Base-by-base conservation (phyloP, 163 green algal genomes). In the Scenedesmus sp. region DNA sequence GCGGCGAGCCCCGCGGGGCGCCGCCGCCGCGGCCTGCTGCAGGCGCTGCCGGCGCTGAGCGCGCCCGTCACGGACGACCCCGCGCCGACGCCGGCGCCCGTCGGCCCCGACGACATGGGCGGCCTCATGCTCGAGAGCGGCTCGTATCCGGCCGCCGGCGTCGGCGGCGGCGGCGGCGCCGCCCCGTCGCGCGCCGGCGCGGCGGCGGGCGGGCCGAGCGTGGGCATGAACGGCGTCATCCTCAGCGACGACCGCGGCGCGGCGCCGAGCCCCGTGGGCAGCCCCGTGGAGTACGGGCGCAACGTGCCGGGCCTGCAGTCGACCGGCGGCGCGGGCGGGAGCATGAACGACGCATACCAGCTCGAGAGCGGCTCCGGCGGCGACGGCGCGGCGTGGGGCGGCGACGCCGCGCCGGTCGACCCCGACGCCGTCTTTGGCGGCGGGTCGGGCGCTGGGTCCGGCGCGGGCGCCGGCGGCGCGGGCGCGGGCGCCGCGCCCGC, bases 191-290 rank as follows among this genome's bases (percentile, higher is more conserved):
- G 50, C 42, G 48, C 34, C 29, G 44, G 50, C 58, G 24, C 22
- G 44, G 54, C 20, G n/a, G 26, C 6, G 18, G 15, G 34, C 22
- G 53, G 36, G 18, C 54, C 54, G 15, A 56, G 53, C 24, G 28
- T 77, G 15, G 69, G 69, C 36, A 77, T 77, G 69, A 77, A 77
- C 26, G 69, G 50, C 22, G 69, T 33, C 10, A 57, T 77, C 17
- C 4, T 45, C 28, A 53, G 24, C 24, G 67, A 76, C 22, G 39
- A 17, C 6, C 20, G 15, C 64, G n/a, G 39, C 54, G 69, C 53
- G 31, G 26, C 53, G 4, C 10, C 54, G 15, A 45, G n/a, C 6
- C 6, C 7, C 1, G 14, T 36, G 4, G 22, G n/a, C 1, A 60
- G 31, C 10, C 54, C 69, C 44, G 69, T 77, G 3, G 69, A 77